Percentiles rank a stretch among this genome's conserved stretches.
Evolutionary conservation across 176 grass and related monocot genomes (phyloP).

Genomic region (Thinopyrum elongatum): DNA sequence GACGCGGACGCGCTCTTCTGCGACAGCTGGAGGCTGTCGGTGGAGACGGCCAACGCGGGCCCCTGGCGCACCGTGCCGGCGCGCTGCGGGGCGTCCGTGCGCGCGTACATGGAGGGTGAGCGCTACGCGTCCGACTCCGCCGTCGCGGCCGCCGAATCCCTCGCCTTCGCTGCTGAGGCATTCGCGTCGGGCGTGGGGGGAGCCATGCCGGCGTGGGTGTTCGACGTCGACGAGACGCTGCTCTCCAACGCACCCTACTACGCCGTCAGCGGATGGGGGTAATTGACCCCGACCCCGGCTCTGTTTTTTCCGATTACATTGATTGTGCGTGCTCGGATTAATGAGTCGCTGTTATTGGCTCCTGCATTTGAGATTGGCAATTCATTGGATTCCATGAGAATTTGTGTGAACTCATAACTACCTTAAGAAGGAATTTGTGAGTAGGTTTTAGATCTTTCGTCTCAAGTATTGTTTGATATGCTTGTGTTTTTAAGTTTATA

Average conservation of each 20-base stretch:
- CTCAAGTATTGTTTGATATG: background rate
- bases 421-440: background rate
- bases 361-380: background rate
- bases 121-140: constrained; percentile 72
- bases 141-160: constrained; percentile 43
- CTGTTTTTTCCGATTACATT: background rate
- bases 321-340: background rate
- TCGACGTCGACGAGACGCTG: constrained; percentile 92
- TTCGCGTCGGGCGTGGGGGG: constrained; percentile 4
- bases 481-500: constrained; percentile 1
- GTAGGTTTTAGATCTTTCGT: background rate
- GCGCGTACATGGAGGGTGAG: constrained; percentile 62
- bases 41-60: constrained; percentile 75
- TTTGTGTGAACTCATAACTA: background rate
- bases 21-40: constrained; percentile 91
- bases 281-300: background rate
- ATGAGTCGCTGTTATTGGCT: background rate
- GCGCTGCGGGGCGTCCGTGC: constrained; percentile 41
- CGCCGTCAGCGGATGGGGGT: constrained; percentile 65
- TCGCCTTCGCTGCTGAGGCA: constrained; percentile 57
- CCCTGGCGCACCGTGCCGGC: constrained; percentile 45
- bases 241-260: constrained; percentile 76
- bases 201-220: constrained; percentile 64
- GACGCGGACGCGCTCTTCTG: constrained; percentile 48
- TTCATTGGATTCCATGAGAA: background rate